Percentiles rank a stretch among this genome's conserved stretches.
Evolutionary conservation across 345 rosid species (phyloP).

Genomic region (Arabidopsis arenosa): DNA sequence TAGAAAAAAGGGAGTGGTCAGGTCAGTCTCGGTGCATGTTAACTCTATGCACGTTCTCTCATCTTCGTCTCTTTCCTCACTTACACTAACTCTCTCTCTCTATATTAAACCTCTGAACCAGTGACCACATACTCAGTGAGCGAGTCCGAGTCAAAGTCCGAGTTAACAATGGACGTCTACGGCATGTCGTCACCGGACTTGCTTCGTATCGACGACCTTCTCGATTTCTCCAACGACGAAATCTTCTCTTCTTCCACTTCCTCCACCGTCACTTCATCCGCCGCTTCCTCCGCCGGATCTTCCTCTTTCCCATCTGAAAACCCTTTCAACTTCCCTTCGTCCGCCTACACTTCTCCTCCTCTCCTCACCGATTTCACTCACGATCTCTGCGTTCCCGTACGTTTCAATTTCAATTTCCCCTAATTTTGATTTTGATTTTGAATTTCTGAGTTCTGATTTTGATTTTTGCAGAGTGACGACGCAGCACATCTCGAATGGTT

Average conservation of each 20-base stretch:
- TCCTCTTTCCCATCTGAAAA: constrained; percentile 39
- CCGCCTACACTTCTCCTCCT: constrained; percentile 44
- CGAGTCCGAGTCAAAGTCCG: constrained; percentile 27
- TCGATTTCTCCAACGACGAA: constrained; percentile 68
- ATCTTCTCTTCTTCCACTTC: constrained; percentile 49
- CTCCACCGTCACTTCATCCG: constrained; percentile 38
- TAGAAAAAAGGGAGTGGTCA: constrained; percentile 6
- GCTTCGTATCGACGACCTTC: constrained; percentile 77
- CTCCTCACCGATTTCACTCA: constrained; percentile 57
- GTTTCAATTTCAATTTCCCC: not conserved
- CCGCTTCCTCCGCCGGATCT: constrained; percentile 34
- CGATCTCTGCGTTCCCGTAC: constrained; percentile 72
- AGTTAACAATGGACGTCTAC: constrained; percentile 57
- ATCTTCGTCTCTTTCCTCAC: constrained; percentile 37
- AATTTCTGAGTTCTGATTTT: not conserved
- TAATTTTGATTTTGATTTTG: not conserved
- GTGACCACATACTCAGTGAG: constrained; percentile 27
- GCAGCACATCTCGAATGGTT: constrained; percentile 91
- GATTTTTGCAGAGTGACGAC: constrained; percentile 64
- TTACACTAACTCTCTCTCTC: constrained; percentile 10
- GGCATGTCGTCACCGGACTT: constrained; percentile 52
- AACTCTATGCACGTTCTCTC: constrained; percentile 45
- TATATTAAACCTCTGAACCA: constrained; percentile 36
- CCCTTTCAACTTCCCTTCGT: constrained; percentile 37
- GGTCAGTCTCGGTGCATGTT: constrained; percentile 45